Evolutionary conservation across 1,284 basidiomycete species (phyloP).

Genomic region (Veloporphyrellus conicus): DNA sequence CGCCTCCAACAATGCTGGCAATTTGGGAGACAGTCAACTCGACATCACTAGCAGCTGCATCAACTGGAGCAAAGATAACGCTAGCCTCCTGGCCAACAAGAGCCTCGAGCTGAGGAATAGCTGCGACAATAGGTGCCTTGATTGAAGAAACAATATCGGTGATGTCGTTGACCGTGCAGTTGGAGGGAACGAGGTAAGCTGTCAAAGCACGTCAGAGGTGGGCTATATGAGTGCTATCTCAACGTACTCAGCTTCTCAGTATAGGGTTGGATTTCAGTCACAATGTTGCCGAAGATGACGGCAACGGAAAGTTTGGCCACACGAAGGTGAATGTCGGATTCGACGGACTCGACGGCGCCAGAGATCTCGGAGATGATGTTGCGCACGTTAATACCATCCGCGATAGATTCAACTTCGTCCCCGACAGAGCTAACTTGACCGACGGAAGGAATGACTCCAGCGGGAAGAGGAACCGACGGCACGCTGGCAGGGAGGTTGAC

Average conservation of each 20-base stretch:
- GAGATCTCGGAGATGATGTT: neutral
- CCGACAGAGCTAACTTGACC: neutral
- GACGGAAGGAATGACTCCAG: neutral
- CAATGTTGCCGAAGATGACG: constrained; percentile 24
- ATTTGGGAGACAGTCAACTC: constrained; percentile 30
- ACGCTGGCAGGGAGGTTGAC: neutral
- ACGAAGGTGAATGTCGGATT: constrained; percentile 5
- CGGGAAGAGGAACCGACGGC: neutral
- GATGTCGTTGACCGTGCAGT: constrained; percentile 32
- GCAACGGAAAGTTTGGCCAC: constrained; percentile 10
- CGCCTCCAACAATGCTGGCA: constrained; percentile 30
- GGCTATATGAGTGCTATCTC: neutral
- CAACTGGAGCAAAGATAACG: constrained; percentile 33
- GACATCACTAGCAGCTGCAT: constrained; percentile 21
- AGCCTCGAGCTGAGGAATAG: constrained; percentile 31
- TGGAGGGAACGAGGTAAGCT: constrained; percentile 32
- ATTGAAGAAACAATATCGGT: constrained; percentile 30
- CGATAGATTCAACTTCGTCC: too few species aligned
- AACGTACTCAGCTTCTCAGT: constrained; percentile 33
- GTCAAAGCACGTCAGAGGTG: constrained; percentile 3
- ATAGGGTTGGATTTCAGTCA: constrained; percentile 27
- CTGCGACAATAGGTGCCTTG: constrained; percentile 29
- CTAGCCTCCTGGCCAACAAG: constrained; percentile 33
- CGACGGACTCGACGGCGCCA: neutral
- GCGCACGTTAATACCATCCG: neutral